Evolutionary conservation across 2,329 filamentous ascomycete species (phyloP).

Genomic region (Aphanocladium album): DNA sequence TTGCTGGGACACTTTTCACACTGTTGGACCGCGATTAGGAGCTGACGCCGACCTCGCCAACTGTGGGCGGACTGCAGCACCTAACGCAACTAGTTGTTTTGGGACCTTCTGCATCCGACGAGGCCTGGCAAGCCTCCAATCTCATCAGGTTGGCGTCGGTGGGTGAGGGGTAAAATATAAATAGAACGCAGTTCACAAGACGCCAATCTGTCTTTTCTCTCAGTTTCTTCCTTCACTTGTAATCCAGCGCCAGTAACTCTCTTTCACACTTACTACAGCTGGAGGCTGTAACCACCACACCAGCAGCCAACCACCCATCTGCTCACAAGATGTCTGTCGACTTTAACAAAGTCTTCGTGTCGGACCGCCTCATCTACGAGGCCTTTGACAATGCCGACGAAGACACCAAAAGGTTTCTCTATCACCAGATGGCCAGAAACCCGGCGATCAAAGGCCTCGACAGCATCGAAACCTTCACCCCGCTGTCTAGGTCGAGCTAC

Average conservation of each 20-base stretch:
- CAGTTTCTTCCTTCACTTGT: no score
- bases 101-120: neutral
- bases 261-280: no score
- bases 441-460: conserved; percentile 12
- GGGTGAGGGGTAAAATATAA: neutral
- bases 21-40: no score
- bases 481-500: neutral
- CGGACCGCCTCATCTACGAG: conserved; percentile 13
- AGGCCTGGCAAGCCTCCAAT: neutral
- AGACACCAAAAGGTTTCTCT: conserved; percentile 12
- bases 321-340: neutral
- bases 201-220: no score
- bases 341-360: neutral
- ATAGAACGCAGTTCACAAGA: neutral
- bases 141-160: neutral
- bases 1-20: no score
- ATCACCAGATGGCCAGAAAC: conserved; percentile 4
- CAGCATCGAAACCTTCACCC: conserved; percentile 1
- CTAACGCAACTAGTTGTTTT: neutral
- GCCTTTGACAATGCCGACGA: conserved; percentile 10
- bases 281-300: neutral
- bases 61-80: no score
- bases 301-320: neutral
- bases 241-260: no score
- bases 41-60: no score